Evolutionary conservation across 225 moss, liverwort and hornwort genomes (phyloP).

Genomic region (Physcomitrellopsis africana): DNA sequence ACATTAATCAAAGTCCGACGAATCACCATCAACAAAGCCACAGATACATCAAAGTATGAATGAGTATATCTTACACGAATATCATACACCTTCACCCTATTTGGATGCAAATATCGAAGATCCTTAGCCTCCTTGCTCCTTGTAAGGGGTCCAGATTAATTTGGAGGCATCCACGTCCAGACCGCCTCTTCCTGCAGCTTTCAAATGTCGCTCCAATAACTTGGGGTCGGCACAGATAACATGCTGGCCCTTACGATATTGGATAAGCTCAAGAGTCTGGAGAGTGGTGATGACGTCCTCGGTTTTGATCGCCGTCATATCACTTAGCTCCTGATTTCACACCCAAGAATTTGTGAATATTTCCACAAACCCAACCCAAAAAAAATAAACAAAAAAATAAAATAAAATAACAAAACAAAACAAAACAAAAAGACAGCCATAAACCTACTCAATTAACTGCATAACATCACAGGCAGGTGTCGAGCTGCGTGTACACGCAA

Average conservation of each 20-base stretch:
- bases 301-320: conserved; percentile 98
- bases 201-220: conserved; percentile 86
- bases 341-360: neutral
- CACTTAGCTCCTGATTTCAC: conserved; percentile 79
- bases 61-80: conserved; percentile 29
- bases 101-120: neutral
- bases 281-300: conserved; percentile 92
- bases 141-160: conserved; percentile 97
- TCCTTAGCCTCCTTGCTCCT: conserved; percentile 88
- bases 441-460: too few relatives aligned
- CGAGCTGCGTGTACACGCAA: too few relatives aligned
- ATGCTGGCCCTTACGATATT: conserved; percentile 97
- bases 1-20: neutral
- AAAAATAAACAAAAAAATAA: too few relatives aligned
- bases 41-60: neutral
- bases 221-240: conserved; percentile 98
- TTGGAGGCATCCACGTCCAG: conserved; percentile 95
- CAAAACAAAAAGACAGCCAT: too few relatives aligned
- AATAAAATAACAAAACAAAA: too few relatives aligned
- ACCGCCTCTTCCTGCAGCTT: conserved; percentile 92
- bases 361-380: neutral
- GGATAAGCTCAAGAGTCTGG: conserved; percentile 90
- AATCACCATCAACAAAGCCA: neutral
- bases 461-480: too few relatives aligned
- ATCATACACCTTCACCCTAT: conserved; percentile 28